Percentiles rank a stretch among this genome's conserved stretches.
phyloP scores from a whole-genome alignment of 768 basidiomycete species.

The Leucosporidium yakuticum region DNA sequence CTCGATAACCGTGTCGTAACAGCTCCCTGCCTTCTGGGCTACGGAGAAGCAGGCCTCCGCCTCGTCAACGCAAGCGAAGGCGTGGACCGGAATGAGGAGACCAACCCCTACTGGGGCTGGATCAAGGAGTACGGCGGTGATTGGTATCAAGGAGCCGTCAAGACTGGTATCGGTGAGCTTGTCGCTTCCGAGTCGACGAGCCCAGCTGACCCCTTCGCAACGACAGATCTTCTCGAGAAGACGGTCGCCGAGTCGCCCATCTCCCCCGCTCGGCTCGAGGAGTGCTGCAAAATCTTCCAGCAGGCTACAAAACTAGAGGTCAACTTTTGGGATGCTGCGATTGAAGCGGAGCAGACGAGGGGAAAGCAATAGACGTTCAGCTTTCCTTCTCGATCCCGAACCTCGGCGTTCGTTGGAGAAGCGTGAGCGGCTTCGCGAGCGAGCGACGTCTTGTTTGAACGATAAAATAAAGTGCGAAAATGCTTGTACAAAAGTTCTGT shows the following conservation, averaged over 20 bases:
- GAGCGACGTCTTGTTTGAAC: too few species aligned
- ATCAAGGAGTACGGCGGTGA: constrained; percentile 64
- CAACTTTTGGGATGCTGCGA: constrained; percentile 77
- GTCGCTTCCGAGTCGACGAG: neutral
- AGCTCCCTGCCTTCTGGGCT: constrained; percentile 79
- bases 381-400: too few species aligned
- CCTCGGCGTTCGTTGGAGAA: too few species aligned
- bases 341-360: constrained; percentile 38
- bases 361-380: neutral
- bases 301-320: constrained; percentile 71
- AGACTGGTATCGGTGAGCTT: constrained; percentile 61
- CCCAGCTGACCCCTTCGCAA: neutral
- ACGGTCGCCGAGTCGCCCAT: constrained; percentile 60
- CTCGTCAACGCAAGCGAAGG: constrained; percentile 55
- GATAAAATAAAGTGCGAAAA: too few species aligned
- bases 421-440: too few species aligned
- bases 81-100: constrained; percentile 50
- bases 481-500: too few species aligned
- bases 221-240: constrained; percentile 65
- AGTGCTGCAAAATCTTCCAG: constrained; percentile 68
- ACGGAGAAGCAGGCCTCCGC: constrained; percentile 87
- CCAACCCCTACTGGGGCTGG: constrained; percentile 60
- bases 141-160: constrained; percentile 66
- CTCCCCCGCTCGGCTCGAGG: constrained; percentile 54
- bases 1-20: constrained; percentile 71